These are phyloP conservation scores for Herpotrichia juniperi DNA, from an alignment of 2,329 filamentous ascomycete genomes.

Conservation along the genomic window DNA sequence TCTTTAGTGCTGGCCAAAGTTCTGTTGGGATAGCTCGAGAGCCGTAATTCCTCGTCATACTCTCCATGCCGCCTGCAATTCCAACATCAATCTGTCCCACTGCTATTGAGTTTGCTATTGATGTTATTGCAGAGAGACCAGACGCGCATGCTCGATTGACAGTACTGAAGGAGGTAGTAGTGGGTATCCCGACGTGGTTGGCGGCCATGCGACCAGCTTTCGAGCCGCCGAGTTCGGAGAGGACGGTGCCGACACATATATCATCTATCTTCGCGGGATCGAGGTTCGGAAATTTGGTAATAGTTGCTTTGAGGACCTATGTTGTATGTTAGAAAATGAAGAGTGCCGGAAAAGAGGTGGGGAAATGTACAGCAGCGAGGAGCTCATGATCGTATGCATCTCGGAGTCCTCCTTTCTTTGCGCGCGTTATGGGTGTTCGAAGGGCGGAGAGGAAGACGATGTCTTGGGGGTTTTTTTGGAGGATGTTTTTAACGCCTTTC, in stretches of 20 bases:
- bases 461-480: slow-evolving; percentile 79
- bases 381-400: slow-evolving; percentile 92
- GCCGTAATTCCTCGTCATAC: slow-evolving; percentile 93
- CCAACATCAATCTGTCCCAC: slow-evolving; percentile 74
- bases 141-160: slow-evolving; percentile 87
- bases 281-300: slow-evolving; percentile 74
- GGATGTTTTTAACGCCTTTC: slow-evolving; percentile 75
- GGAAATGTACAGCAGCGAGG: slow-evolving; percentile 64
- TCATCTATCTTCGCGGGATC: slow-evolving; percentile 75
- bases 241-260: slow-evolving; percentile 84
- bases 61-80: slow-evolving; percentile 91
- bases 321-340: slow-evolving; percentile 12
- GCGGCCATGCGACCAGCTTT: slow-evolving; percentile 93
- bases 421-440: slow-evolving; percentile 83
- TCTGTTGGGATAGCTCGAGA: slow-evolving; percentile 81
- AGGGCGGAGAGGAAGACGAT: slow-evolving; percentile 89
- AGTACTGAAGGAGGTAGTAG: slow-evolving; percentile 78
- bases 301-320: slow-evolving; percentile 67
- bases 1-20: slow-evolving; percentile 75
- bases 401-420: slow-evolving; percentile 82
- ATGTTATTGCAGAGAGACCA: slow-evolving; percentile 77
- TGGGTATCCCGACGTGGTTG: slow-evolving; percentile 79
- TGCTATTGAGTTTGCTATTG: slow-evolving; percentile 76
- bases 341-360: not conserved
- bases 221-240: slow-evolving; percentile 86